Base-by-base conservation (phyloP, 2,329 filamentous ascomycete species). In the Cordyceps cateniannulata region DNA sequence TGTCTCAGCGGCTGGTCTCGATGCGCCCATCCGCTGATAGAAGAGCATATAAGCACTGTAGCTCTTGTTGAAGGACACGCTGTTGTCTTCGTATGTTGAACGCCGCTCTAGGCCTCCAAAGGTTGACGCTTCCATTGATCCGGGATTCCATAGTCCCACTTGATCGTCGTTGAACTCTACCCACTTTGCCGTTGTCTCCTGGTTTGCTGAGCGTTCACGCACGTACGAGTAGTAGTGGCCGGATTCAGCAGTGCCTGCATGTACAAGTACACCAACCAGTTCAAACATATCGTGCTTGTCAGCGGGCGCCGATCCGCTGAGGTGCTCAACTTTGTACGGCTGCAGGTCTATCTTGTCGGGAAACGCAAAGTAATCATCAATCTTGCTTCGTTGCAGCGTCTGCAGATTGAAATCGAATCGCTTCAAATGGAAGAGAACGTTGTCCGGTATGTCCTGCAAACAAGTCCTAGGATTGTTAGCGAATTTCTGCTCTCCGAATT, bases 211-310 rank as follows among this genome's bases (percentile, higher is more conserved):
- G 20, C 92, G 84, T 71, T 96, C 89, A 58, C 91, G 89, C 64
- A 96, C 91, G 71, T 92, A 98, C 0, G 93, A 98, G 75, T 97
- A 98, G 75, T 99, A 99, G 72, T 99, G 95, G 0, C 95, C 95
- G 29, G 91, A 93, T 70, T 97, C 91, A 14, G 93, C 92, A 3
- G 90, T 96, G 18, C 95, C 95, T 16, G 90, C 89, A 71, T 99
- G 95, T 1, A 99, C 91, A 20, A 99, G 85, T 50, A 99, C 85
- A 3, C 95, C 95, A n/a, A 96, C 93, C 3, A 99, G 82, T 72
- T 97, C 91, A 68, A 98, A 99, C 0, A 90, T 73, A 72, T 99
- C 95, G 44, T 87, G 82, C 49, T 84, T 74, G 4, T 76, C 73
- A 3, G 81, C 76, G 3, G 78, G 72, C 1, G 79, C 75, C 3